Conservation (phyloP, 306 rosid species). For the Trifolium subterraneum region DNA sequence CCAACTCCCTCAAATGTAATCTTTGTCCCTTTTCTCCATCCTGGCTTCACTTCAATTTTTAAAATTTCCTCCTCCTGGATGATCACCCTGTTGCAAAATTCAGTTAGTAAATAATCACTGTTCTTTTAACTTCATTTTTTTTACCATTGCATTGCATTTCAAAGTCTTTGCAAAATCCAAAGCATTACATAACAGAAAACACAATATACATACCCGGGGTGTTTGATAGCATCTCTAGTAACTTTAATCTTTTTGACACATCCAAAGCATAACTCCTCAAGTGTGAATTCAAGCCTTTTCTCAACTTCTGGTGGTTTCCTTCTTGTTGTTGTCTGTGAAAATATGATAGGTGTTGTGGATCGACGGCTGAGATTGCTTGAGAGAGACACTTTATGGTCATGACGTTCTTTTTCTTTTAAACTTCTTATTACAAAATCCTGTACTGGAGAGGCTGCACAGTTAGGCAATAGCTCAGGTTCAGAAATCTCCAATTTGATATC, state of each 20-base stretch:
- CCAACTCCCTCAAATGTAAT: conserved; percentile 88
- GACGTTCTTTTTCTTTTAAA: conserved; percentile 29
- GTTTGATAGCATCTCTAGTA: conserved; percentile 66
- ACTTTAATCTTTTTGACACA: conserved; percentile 70
- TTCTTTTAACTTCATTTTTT: no score
- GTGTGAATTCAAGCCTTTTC: conserved; percentile 67
- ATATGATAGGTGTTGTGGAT: conserved; percentile 72
- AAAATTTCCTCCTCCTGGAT: conserved; percentile 69
- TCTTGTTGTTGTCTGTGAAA: conserved; percentile 69
- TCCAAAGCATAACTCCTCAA: conserved; percentile 80
- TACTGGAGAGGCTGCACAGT: conserved; percentile 33
- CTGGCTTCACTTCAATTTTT: conserved; percentile 77
- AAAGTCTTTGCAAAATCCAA: no score
- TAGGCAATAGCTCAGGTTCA: conserved; percentile 39
- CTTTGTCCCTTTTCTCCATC: conserved; percentile 91
- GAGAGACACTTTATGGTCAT: conserved; percentile 41
- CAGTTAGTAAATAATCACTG: no score
- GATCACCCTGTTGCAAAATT: conserved; percentile 60
- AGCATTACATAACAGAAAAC: no score
- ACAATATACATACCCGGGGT: conserved; percentile 78
- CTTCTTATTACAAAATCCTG: neutral
- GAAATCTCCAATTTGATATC: conserved; percentile 48
- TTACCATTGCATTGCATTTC: no score
- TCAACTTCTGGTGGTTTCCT: conserved; percentile 70
- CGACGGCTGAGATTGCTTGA: conserved; percentile 53